These are phyloP conservation scores for Geopyxis carbonaria DNA, from an alignment of 495 filamentous ascomycete species.

Conservation along the genomic window DNA sequence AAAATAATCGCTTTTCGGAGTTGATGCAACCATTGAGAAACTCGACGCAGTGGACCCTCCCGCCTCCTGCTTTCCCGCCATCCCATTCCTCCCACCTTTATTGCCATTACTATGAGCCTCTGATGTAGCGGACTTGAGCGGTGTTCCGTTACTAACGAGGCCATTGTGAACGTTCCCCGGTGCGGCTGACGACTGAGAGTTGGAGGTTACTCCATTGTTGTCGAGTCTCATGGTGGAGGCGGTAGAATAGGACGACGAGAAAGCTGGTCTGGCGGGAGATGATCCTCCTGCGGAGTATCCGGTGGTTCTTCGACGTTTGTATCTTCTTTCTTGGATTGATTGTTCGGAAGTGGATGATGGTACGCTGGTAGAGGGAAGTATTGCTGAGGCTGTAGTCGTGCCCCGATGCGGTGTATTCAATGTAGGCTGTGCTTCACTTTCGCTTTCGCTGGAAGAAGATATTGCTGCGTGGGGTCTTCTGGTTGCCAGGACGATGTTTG, in stretches of 20 bases:
- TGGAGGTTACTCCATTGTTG: conserved; percentile 18
- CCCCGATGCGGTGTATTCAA: background rate
- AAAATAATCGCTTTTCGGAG: conserved; percentile 36
- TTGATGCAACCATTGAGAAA: conserved; percentile 19
- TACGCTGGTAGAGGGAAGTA: conserved; percentile 13
- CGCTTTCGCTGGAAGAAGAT: conserved; percentile 25
- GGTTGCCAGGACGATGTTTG: conserved; percentile 28
- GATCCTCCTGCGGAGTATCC: conserved; percentile 4
- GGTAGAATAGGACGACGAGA: conserved; percentile 3
- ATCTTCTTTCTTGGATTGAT: background rate
- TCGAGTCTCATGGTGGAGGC: conserved; percentile 18
- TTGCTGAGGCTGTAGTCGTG: background rate
- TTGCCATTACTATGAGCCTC: conserved; percentile 22
- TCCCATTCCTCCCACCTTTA: conserved; percentile 20
- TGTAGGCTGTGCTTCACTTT: conserved; percentile 17
- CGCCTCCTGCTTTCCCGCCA: conserved; percentile 14
- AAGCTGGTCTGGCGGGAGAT: conserved; percentile 7
- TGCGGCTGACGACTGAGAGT: conserved; percentile 8
- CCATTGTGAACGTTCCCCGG: conserved; percentile 7
- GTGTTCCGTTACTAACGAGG: conserved; percentile 13
- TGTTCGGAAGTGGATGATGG: conserved; percentile 1
- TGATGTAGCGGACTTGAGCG: conserved; percentile 13
- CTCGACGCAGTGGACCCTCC: conserved; percentile 22
- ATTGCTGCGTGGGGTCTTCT: conserved; percentile 25
- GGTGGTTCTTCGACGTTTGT: conserved; percentile 6